Conservation (phyloP, 805 yeast species). For the Candida ortonii region DNA sequence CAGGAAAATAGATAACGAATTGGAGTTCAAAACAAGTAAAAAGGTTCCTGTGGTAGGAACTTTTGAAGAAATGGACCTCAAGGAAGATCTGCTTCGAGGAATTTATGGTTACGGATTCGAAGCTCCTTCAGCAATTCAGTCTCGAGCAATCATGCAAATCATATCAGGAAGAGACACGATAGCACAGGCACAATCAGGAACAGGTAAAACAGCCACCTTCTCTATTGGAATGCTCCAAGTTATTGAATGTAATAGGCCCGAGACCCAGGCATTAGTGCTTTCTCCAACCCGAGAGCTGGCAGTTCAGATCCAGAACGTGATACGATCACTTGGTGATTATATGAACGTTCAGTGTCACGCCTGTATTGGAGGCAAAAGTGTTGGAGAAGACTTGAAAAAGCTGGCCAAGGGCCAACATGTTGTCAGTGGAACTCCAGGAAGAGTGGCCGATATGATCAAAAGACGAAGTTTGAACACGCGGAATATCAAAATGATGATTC, state of each 20-base stretch:
- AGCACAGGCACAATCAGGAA: conserved; percentile 89
- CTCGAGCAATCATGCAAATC: conserved; percentile 75
- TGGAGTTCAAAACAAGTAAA: conserved; percentile 62
- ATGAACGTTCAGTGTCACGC: conserved; percentile 92
- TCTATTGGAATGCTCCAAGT: conserved; percentile 60
- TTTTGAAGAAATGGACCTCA: conserved; percentile 73
- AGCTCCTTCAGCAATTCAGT: conserved; percentile 78
- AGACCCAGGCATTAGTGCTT: conserved; percentile 88
- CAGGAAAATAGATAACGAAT: conserved; percentile 53
- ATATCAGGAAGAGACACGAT: conserved; percentile 70
- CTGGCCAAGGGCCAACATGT: conserved; percentile 85
- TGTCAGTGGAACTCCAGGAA: conserved; percentile 97
- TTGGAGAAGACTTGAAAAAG: conserved; percentile 83
- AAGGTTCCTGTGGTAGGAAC: conserved; percentile 49
- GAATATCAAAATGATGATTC: conserved; percentile 85
- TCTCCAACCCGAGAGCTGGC: conserved; percentile 99
- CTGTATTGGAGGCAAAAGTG: conserved; percentile 94
- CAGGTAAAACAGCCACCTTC: conserved; percentile 89
- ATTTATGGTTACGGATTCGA: conserved; percentile 81
- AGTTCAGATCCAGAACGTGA: conserved; percentile 91
- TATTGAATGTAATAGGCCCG: conserved; percentile 66
- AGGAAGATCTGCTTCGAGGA: conserved; percentile 59
- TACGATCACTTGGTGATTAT: conserved; percentile 83
- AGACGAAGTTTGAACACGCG: conserved; percentile 80
- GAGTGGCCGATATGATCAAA: conserved; percentile 94